Conservation (phyloP, 2,329 filamentous ascomycete genomes). For the Dactylellina parvicollis region DNA sequence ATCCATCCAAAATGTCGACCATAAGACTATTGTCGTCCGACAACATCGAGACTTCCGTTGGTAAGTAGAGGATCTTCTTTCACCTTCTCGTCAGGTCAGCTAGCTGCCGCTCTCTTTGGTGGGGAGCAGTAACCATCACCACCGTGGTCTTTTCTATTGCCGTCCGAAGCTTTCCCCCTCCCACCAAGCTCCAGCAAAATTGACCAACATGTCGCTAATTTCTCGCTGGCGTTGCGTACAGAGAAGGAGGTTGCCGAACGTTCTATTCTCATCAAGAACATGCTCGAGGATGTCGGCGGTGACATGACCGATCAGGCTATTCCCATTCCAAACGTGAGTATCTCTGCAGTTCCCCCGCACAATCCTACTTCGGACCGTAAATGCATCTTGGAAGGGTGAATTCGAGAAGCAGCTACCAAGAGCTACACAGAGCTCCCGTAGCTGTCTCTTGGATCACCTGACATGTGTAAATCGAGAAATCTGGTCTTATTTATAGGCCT, state of each 20-base stretch:
- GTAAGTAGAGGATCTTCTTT: constrained; percentile 61
- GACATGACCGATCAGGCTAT: constrained; percentile 72
- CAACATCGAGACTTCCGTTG: constrained; percentile 65
- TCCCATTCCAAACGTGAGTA: constrained; percentile 81
- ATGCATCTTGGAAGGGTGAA: no score
- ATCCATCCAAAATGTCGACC: constrained; percentile 55
- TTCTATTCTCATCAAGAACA: constrained; percentile 95
- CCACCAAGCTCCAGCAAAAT: not conserved
- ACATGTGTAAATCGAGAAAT: no score
- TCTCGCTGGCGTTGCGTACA: constrained; percentile 59
- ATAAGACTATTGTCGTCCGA: constrained; percentile 67
- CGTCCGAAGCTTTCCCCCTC: constrained; percentile 12
- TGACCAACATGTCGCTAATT: constrained; percentile 15
- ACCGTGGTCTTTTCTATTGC: constrained; percentile 39
- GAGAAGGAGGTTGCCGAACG: constrained; percentile 88
- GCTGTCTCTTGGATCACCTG: no score
- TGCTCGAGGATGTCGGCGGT: constrained; percentile 89
- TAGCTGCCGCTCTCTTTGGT: not conserved
- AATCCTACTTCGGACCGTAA: not conserved
- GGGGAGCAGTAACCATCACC: not conserved
- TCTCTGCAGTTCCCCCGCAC: constrained; percentile 10
- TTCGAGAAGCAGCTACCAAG: no score
- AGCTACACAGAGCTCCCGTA: no score
- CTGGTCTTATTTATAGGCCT: no score
- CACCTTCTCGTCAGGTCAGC: not conserved